Evolutionary conservation across 345 rosid genomes (phyloP).

Genomic region (Rhizophora mangle): DNA sequence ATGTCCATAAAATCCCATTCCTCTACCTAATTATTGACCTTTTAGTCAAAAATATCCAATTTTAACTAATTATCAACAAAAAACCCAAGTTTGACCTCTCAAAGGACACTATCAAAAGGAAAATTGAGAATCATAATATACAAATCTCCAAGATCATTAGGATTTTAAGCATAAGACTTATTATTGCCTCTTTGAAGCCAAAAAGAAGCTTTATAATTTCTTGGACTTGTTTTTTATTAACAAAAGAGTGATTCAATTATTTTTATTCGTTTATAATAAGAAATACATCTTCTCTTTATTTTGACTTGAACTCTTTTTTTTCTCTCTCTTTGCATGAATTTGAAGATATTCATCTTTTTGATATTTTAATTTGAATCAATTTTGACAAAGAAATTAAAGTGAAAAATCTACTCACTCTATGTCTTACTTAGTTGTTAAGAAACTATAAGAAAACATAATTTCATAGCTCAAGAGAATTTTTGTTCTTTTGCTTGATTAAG

Average conservation of each 20-base stretch:
- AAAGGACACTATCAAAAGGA: constrained; percentile 52
- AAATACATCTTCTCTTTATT: too few relatives aligned
- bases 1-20: constrained; percentile 44
- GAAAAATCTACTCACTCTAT: too few relatives aligned
- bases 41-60: constrained; percentile 38
- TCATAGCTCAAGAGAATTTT: too few relatives aligned
- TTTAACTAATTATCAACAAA: constrained; percentile 67
- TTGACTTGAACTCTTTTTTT: too few relatives aligned
- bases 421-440: too few relatives aligned
- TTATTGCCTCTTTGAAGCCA: constrained; percentile 46
- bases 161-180: constrained; percentile 48
- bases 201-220: constrained; percentile 45
- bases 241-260: constrained; percentile 35
- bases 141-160: constrained; percentile 60
- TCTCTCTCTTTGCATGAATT: too few relatives aligned
- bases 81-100: constrained; percentile 56
- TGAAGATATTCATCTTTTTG: too few relatives aligned
- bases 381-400: too few relatives aligned
- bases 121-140: constrained; percentile 53
- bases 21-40: constrained; percentile 48
- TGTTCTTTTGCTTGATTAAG: too few relatives aligned
- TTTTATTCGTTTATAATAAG: too few relatives aligned
- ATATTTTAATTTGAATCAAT: too few relatives aligned
- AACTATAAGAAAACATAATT: too few relatives aligned
- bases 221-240: constrained; percentile 49